Base-by-base conservation (phyloP, 768 basidiomycete genomes). In the Boletus coccyginus region DNA sequence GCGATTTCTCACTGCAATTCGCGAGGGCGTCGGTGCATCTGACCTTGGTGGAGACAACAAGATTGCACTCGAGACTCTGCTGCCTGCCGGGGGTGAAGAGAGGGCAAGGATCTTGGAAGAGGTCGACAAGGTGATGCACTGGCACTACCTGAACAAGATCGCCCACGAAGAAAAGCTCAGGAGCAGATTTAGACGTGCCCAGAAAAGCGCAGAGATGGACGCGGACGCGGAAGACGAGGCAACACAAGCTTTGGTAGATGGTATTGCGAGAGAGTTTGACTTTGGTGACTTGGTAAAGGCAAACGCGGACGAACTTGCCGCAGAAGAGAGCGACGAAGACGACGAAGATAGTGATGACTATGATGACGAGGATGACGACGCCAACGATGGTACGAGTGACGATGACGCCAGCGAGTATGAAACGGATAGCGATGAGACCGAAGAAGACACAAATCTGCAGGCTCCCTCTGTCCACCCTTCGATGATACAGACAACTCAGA, bases 121-220 rank as follows among this genome's bases (percentile, higher is more conserved):
- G 68, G 83, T 98, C 5, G 97, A 99, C 72, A 81, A 83, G 55
- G 84, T 98, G 50, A 89, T 94, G 14, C 76, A 87, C 45, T 95
- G 98, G 69, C 96, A 99, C 72, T 97, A 98, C 75, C 86, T 89
- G 69, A 82, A 95, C 57, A 99, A 99, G 76, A 78, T 98, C 29
- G 79, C 91, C 11, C 89, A 97, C 66, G 97, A 99, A 73, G 88
- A 87, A 66, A 95, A 92, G 74, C 78, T 98, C 46, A 81, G 93
- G n/a, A 79, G 88, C 45, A 81, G 94, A 39, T 94, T 99, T 70
- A 84, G 85, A 42, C 81, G 82, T 53, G 79, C 77, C 19, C 79
- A 81, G 56, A 73, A 70, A 24, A 72, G 72, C 29, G 64, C 70
- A 31, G 70, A 73, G 52, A 40, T n/a, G 43, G 84, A 82, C 44